A percentile compares a stretch with the other conserved stretches of the same genome.
These are phyloP conservation scores for Patellaria atrata DNA, from an alignment of 495 filamentous ascomycete species.

Conservation along the genomic window DNA sequence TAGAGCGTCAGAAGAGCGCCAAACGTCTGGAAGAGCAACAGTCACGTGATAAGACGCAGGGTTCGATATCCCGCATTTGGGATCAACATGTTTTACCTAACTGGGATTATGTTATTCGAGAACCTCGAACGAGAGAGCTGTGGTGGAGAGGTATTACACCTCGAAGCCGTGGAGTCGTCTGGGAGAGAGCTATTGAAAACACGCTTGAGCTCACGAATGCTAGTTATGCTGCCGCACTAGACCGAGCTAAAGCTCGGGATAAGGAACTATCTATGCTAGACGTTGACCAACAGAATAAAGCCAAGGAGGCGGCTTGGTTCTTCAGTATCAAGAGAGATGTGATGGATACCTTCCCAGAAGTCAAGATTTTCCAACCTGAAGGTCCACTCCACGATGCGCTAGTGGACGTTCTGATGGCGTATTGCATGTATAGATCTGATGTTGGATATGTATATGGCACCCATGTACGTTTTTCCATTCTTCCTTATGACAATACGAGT, in stretches of 20 bases:
- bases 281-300: slow-evolving; percentile 21
- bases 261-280: slow-evolving; percentile 8
- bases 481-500: neutral
- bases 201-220: slow-evolving; percentile 62
- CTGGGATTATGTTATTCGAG: slow-evolving; percentile 62
- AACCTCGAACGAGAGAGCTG: slow-evolving; percentile 40
- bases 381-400: slow-evolving; percentile 62
- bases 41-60: slow-evolving; percentile 53
- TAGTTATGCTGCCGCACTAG: slow-evolving; percentile 65
- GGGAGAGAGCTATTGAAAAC: slow-evolving; percentile 78
- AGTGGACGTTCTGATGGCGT: slow-evolving; percentile 71
- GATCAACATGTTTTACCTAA: slow-evolving; percentile 75
- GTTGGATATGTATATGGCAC: slow-evolving; percentile 82
- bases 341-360: slow-evolving; percentile 56
- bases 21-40: slow-evolving; percentile 35
- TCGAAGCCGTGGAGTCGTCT: slow-evolving; percentile 66
- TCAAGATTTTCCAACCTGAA: slow-evolving; percentile 64
- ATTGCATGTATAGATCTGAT: slow-evolving; percentile 86
- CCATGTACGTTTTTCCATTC: slow-evolving; percentile 41
- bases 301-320: slow-evolving; percentile 49
- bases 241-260: slow-evolving; percentile 55
- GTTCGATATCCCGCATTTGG: slow-evolving; percentile 59
- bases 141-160: slow-evolving; percentile 91
- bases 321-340: slow-evolving; percentile 56
- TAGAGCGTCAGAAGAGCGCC: slow-evolving; percentile 37